Evolutionary conservation across 768 basidiomycete species (phyloP).

Genomic region (Suillus plorans): DNA sequence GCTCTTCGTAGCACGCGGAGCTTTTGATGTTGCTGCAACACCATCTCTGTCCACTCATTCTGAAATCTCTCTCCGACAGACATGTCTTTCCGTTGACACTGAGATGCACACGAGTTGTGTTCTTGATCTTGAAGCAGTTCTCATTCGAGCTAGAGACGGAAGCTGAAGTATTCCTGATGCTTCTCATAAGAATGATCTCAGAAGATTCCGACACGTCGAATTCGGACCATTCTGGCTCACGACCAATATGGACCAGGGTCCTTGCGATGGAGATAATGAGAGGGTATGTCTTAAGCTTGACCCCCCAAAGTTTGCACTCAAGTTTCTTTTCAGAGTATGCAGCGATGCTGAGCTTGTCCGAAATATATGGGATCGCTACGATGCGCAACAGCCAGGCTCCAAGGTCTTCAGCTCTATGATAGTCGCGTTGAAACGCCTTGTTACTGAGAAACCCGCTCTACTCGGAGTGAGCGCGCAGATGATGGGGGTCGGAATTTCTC

Average conservation of each 20-base stretch:
- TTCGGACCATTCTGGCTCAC: conserved; percentile 29
- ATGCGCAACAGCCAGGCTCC: conserved; percentile 56
- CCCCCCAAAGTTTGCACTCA: not conserved
- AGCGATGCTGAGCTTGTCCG: conserved; percentile 78
- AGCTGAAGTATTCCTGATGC: conserved; percentile 81
- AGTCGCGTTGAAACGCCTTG: conserved; percentile 78
- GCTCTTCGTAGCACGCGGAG: conserved; percentile 62
- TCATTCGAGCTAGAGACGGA: conserved; percentile 77
- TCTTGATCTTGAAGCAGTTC: conserved; percentile 91
- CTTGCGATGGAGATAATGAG: conserved; percentile 91
- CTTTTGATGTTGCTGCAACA: conserved; percentile 84
- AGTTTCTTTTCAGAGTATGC: conserved; percentile 52
- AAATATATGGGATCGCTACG: conserved; percentile 78
- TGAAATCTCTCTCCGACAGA: conserved; percentile 80
- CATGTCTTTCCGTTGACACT: conserved; percentile 86
- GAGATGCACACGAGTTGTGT: conserved; percentile 90
- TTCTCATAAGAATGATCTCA: conserved; percentile 63
- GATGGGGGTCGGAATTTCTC: conserved; percentile 69
- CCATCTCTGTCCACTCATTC: conserved; percentile 86
- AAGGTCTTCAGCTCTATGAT: conserved; percentile 79
- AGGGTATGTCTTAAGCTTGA: conserved; percentile 47
- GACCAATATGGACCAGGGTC: conserved; percentile 86
- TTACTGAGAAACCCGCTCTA: conserved; percentile 85
- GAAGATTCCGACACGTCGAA: conserved; percentile 44
- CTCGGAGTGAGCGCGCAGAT: conserved; percentile 82